Conservation (phyloP, 2,329 filamentous ascomycete genomes). For the Torrubiella hemipterigena region DNA sequence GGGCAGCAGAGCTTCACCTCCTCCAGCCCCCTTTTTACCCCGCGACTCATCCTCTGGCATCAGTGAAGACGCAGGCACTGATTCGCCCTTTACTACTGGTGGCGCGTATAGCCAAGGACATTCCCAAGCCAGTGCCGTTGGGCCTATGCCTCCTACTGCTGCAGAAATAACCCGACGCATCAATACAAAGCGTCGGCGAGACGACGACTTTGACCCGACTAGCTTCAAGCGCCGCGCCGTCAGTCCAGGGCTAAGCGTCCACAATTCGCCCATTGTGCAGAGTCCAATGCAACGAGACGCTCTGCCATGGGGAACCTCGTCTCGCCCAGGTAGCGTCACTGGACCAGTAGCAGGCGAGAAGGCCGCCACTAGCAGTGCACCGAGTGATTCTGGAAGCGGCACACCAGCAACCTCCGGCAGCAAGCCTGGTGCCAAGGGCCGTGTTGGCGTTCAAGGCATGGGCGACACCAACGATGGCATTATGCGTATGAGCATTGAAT, state of each 20-base stretch:
- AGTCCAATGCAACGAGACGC: constrained; percentile 66
- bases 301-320: constrained; percentile 68
- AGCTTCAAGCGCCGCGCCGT: constrained; percentile 88
- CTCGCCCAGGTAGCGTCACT: constrained; percentile 50
- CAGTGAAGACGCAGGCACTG: constrained; percentile 63
- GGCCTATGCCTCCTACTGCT: constrained; percentile 44
- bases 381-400: constrained; percentile 35
- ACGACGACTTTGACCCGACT: constrained; percentile 80
- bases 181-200: constrained; percentile 71
- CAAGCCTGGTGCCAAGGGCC: constrained; percentile 31
- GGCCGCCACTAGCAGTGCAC: constrained; percentile 40
- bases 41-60: constrained; percentile 46
- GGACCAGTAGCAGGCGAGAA: constrained; percentile 38
- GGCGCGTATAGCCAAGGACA: constrained; percentile 10
- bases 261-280: constrained; percentile 81
- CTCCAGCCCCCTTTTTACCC: constrained; percentile 50
- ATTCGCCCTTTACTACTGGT: constrained; percentile 41
- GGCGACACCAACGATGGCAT: constrained; percentile 87
- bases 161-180: constrained; percentile 69
- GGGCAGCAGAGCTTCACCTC: constrained; percentile 45
- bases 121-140: constrained; percentile 17
- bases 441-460: constrained; percentile 84
- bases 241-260: constrained; percentile 79
- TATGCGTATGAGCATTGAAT: constrained; percentile 97
- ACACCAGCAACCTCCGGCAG: constrained; percentile 19